phyloP scores from a whole-genome alignment of 805 yeast genomes.

The Starmerella bombicola region DNA sequence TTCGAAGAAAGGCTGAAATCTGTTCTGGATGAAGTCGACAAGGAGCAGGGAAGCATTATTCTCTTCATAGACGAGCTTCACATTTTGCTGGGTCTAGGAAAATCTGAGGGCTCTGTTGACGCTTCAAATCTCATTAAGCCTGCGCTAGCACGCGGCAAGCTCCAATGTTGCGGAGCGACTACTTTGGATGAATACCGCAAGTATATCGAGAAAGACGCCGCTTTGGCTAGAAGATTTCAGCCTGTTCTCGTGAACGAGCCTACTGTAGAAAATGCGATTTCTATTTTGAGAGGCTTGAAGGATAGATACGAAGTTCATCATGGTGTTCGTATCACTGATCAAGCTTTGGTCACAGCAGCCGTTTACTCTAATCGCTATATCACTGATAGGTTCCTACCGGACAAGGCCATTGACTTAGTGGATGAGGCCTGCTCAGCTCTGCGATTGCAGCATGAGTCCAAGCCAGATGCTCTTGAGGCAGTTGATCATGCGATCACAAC shows the following conservation, averaged over 20 bases:
- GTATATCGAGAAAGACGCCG: conserved; percentile 92
- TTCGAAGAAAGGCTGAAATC: conserved; percentile 97
- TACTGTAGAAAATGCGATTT: conserved; percentile 76
- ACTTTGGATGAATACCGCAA: conserved; percentile 86
- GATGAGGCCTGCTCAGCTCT: conserved; percentile 96
- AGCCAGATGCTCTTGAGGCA: conserved; percentile 86
- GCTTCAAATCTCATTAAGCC: conserved; percentile 91
- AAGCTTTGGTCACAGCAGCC: conserved; percentile 90
- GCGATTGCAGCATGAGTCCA: conserved; percentile 89
- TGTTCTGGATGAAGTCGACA: conserved; percentile 84
- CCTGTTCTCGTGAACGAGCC: conserved; percentile 82
- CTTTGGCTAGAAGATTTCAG: conserved; percentile 86
- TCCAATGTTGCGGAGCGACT: conserved; percentile 94
- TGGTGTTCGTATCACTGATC: conserved; percentile 87
- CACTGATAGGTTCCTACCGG: conserved; percentile 84
- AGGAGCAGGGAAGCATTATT: conserved; percentile 72
- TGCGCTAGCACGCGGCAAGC: conserved; percentile 78
- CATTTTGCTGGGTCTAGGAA: conserved; percentile 99
- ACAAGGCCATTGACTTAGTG: conserved; percentile 89
- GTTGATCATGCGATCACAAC: conserved; percentile 85
- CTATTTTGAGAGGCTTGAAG: conserved; percentile 83
- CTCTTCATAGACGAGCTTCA: conserved; percentile 95
- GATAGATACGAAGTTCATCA: conserved; percentile 95
- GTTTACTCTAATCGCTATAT: conserved; percentile 80
- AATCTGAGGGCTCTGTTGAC: conserved; percentile 90